Conservation (phyloP, 2,329 filamentous ascomycete species). For the Colletotrichum gloeosporioides region DNA sequence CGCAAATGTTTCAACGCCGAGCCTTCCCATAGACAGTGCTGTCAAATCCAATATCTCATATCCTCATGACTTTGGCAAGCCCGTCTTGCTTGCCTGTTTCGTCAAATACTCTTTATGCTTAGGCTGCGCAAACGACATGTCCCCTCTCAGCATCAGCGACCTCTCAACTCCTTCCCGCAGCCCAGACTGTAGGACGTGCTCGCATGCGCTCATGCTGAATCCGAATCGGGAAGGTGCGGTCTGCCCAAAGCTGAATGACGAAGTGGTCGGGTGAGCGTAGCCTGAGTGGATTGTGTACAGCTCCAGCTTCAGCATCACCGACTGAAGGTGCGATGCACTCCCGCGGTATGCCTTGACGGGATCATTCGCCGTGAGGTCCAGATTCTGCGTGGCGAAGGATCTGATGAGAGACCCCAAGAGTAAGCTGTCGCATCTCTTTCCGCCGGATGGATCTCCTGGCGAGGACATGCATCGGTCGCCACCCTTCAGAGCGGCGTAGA, state of each 20-base stretch:
- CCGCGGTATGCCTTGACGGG: not conserved
- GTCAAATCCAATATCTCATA: too few species aligned
- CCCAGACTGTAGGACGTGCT: not conserved
- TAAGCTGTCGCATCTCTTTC: constrained; percentile 11
- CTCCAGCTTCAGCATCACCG: not conserved
- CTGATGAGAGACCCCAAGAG: constrained; percentile 10
- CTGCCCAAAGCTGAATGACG: not conserved
- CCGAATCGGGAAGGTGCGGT: not conserved
- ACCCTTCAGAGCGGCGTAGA: not conserved
- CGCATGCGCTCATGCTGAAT: not conserved
- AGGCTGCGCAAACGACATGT: not conserved
- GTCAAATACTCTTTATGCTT: constrained; percentile 1
- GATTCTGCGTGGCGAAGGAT: not conserved
- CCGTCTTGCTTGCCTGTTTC: constrained; percentile 3
- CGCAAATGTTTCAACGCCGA: too few species aligned
- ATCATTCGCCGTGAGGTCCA: not conserved
- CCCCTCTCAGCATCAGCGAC: not conserved
- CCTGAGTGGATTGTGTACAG: constrained; percentile 8
- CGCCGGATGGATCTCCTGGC: not conserved
- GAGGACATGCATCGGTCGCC: constrained; percentile 6
- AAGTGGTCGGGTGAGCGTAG: not conserved
- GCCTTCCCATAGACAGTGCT: too few species aligned
- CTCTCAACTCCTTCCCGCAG: not conserved
- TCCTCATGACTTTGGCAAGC: not conserved
- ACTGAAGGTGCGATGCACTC: not conserved